Evolutionary conservation across 257 asterid species (phyloP).

Genomic region (Nicotiana tabacum): DNA sequence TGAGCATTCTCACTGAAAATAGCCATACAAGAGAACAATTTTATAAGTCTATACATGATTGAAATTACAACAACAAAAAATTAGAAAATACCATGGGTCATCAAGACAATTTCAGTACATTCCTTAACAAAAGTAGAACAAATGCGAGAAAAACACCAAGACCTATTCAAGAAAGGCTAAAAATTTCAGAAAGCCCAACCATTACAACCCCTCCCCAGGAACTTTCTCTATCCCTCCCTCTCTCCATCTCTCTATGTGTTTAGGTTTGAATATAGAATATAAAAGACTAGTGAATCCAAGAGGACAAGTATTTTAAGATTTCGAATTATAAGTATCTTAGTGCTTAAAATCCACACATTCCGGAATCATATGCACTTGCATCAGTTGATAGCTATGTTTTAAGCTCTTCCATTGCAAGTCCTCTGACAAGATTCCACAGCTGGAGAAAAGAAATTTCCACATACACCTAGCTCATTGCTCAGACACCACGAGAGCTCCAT

Average conservation of each 20-base stretch:
- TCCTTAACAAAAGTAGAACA: not conserved
- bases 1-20: slow-evolving; percentile 67
- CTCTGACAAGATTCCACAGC: not conserved
- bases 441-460: not conserved
- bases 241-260: not conserved
- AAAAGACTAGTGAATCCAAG: not conserved
- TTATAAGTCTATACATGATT: not conserved
- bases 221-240: not conserved
- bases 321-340: not conserved
- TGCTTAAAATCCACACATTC: not conserved
- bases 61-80: not conserved
- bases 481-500: not conserved
- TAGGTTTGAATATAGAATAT: not conserved
- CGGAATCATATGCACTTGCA: not conserved
- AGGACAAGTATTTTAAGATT: not conserved
- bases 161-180: not conserved
- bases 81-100: not conserved
- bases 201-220: no score
- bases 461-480: not conserved
- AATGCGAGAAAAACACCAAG: not conserved
- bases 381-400: not conserved
- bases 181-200: no score
- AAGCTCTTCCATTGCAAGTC: not conserved
- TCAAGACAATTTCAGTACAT: not conserved
- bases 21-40: no score